Evolutionary conservation across 345 rosid genomes (phyloP), one percentile per base, ranked within the genome.

Genomic region (Lepidium africanum): DNA sequence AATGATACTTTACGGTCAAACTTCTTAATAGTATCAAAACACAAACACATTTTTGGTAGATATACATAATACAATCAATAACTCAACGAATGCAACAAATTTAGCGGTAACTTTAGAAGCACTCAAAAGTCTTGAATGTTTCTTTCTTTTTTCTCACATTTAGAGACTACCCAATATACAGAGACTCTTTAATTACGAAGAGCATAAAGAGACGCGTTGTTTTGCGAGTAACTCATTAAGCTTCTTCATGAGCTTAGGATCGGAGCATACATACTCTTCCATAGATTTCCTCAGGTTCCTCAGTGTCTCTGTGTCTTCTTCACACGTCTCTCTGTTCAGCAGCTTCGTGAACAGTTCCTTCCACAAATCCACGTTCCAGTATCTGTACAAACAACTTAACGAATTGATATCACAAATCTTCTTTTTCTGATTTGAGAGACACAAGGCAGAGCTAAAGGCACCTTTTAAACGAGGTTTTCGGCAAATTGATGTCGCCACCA

Each of bases 331-430:
- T 16, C 57, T 60, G 77, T 94, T 94, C 1, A 91, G 87, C 78
- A 94, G 83, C 81, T 79, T 66, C 37, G 83, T 55, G 69, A 91
- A 94, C 15, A 94, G 76, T 35, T 76, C 79, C 77, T 81, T 82
- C 97, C 99, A 94, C 10, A 94, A 75, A 12, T 85, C 82, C 14
- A 80, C 83, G 37, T 85, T 89, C 96, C 96, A 94, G 57, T 94
- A 94, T 70, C 98, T 88, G 87, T 38, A 0, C 39, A 55, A 23
- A 52, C 35, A 37, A 35, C 32, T 42, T 21, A 4, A 47, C 21
- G 37, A 35, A 36, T 46, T 47, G 10, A 42, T 3, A 41, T 42
- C 50, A 41, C 15, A 43, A 10, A 14, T 38, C 11, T 15, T 55
- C 43, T 27, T 48, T 8, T 67, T 32, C 36, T 36, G 13, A 3